Conservation (phyloP, 139 green algal genomes). For the Zygnema cylindricum region DNA sequence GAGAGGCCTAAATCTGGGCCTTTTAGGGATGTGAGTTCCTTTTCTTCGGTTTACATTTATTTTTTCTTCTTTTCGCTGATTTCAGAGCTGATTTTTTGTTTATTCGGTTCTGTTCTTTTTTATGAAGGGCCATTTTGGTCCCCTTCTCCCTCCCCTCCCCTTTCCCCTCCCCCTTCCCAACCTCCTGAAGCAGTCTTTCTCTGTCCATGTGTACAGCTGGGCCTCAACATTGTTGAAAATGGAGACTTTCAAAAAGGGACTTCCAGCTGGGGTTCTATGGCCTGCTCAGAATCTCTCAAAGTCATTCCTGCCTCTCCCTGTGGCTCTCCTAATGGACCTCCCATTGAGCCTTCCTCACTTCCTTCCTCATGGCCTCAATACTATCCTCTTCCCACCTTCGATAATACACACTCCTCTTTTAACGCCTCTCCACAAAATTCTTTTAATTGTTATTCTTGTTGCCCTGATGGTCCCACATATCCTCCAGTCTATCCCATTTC, state of each 20-base stretch:
- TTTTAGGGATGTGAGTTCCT: neutral
- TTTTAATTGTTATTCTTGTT: slow-evolving; percentile 8
- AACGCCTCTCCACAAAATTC: slow-evolving; percentile 6
- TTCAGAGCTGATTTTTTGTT: too few relatives aligned
- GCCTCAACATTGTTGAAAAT: slow-evolving; percentile 23
- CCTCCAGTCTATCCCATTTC: neutral
- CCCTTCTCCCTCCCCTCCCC: neutral
- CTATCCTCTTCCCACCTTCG: neutral
- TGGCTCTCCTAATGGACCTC: slow-evolving; percentile 13
- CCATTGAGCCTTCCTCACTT: slow-evolving; percentile 19
- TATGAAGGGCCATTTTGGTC: too few relatives aligned
- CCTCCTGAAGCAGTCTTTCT: neutral
- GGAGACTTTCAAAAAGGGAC: slow-evolving; percentile 14
- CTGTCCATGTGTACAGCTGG: neutral
- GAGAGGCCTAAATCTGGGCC: neutral
- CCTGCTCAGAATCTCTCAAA: slow-evolving; percentile 20
- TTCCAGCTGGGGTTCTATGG: slow-evolving; percentile 23
- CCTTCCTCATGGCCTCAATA: neutral
- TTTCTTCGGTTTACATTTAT: too few relatives aligned
- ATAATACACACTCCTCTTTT: neutral
- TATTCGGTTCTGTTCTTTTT: too few relatives aligned
- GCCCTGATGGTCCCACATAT: neutral
- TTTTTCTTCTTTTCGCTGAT: too few relatives aligned
- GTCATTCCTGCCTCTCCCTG: neutral
- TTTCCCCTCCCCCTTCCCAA: slow-evolving; percentile 16